phyloP scores from a whole-genome alignment of 345 rosid genomes.

The Hibiscus mutabilis region DNA sequence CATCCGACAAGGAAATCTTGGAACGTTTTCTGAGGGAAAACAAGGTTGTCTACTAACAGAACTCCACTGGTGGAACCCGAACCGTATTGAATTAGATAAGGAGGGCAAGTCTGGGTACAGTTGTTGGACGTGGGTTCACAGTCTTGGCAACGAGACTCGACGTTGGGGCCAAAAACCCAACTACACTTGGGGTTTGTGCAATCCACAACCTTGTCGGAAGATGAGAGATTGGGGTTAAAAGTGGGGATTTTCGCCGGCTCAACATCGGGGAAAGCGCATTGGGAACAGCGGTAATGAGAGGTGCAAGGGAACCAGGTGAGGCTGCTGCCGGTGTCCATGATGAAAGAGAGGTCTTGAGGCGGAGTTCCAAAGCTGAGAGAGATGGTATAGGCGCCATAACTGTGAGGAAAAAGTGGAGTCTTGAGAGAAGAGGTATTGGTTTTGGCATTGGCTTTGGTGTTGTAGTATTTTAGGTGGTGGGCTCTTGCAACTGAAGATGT shows the following conservation, averaged over 20 bases:
- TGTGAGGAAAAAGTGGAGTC: constrained; percentile 45
- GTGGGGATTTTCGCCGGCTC: constrained; percentile 33
- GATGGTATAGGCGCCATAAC: constrained; percentile 79
- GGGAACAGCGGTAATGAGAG: constrained; percentile 49
- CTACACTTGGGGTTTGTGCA: constrained; percentile 63
- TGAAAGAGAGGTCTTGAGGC: constrained; percentile 47
- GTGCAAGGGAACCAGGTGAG: constrained; percentile 95
- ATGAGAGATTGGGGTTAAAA: constrained; percentile 49
- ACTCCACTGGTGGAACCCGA: constrained; percentile 71
- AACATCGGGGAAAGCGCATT: constrained; percentile 41
- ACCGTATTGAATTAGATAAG: constrained; percentile 66
- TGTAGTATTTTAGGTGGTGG: constrained; percentile 41
- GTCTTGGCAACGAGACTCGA: constrained; percentile 33
- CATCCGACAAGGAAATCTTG: constrained; percentile 69
- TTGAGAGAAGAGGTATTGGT: constrained; percentile 20
- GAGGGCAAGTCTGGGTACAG: constrained; percentile 67
- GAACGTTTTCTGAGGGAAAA: constrained; percentile 37
- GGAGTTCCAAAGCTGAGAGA: constrained; percentile 82
- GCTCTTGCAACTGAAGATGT: constrained; percentile 57
- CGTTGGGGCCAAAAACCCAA: constrained; percentile 42
- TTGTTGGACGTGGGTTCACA: constrained; percentile 36
- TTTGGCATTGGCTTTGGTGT: constrained; percentile 1
- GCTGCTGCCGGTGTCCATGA: constrained; percentile 83
- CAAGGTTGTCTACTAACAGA: constrained; percentile 47
- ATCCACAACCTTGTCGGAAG: constrained; percentile 50